Conservation (phyloP, 495 filamentous ascomycete genomes). For the Oidiodendron maius region DNA sequence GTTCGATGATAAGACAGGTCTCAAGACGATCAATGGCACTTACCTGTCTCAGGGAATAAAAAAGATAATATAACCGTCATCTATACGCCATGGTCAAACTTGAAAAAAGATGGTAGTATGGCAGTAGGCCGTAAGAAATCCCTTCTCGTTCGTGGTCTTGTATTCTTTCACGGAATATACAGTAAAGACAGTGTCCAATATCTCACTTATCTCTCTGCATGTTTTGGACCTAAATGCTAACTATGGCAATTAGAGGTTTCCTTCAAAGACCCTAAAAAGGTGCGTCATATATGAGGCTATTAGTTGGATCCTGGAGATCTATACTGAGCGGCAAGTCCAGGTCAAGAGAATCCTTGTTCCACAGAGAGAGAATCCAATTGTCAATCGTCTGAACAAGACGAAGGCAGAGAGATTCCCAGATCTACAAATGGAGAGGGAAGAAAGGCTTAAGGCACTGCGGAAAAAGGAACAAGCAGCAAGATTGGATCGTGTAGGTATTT, state of each 20-base stretch:
- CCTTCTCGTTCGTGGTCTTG: no score
- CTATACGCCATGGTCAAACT: conserved; percentile 97
- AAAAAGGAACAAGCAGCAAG: conserved; percentile 60
- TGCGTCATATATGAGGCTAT: conserved; percentile 9
- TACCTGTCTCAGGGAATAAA: conserved; percentile 71
- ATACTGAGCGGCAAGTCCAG: conserved; percentile 23
- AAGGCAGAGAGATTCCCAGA: conserved; percentile 81
- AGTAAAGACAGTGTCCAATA: no score
- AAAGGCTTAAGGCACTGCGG: conserved; percentile 59
- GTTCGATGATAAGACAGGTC: not conserved
- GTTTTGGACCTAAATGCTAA: no score
- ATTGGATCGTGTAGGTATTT: conserved; percentile 53
- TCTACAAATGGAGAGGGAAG: conserved; percentile 72
- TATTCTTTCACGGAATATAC: no score
- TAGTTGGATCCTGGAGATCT: not conserved
- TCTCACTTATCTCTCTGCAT: no score
- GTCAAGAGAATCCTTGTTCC: conserved; percentile 75
- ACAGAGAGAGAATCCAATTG: conserved; percentile 74
- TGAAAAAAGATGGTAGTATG: conserved; percentile 95
- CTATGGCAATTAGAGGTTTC: conserved; percentile 52
- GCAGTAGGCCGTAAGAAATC: conserved; percentile 84
- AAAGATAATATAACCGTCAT: conserved; percentile 96
- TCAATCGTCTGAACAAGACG: conserved; percentile 97
- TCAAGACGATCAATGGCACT: conserved; percentile 8
- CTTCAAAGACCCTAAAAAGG: conserved; percentile 80